Evolutionary conservation across 2,329 filamentous ascomycete species (phyloP).

Genomic region (Trichoderma sp.): DNA sequence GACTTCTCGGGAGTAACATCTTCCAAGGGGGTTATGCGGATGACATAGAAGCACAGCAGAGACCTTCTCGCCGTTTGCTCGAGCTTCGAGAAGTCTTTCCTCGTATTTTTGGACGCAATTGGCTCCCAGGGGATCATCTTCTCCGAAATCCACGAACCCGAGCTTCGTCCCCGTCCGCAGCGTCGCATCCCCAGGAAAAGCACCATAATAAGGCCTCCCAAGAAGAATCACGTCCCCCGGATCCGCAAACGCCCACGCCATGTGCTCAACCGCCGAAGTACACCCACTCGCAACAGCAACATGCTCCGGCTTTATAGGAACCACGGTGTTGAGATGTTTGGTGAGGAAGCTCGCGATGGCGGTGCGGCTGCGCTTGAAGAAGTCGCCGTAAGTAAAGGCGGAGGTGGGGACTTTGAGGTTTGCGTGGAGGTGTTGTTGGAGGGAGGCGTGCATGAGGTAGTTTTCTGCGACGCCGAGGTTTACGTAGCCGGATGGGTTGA

Average conservation of each 20-base stretch:
- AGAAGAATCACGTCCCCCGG: constrained; percentile 41
- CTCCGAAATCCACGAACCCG: constrained; percentile 43
- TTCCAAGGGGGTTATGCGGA: constrained; percentile 51
- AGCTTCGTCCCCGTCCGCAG: constrained; percentile 42
- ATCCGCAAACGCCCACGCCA: constrained; percentile 40
- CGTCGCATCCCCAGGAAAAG: constrained; percentile 45
- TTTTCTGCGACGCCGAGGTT: constrained; percentile 54
- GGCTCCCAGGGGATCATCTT: constrained; percentile 42
- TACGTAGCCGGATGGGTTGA: constrained; percentile 45
- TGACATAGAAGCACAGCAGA: constrained; percentile 49
- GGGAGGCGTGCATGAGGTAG: constrained; percentile 46
- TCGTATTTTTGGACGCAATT: constrained; percentile 46
- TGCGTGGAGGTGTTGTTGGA: constrained; percentile 41
- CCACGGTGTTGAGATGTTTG: constrained; percentile 30
- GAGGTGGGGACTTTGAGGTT: constrained; percentile 33
- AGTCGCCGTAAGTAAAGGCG: constrained; percentile 43
- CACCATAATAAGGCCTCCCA: constrained; percentile 47
- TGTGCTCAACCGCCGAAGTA: constrained; percentile 40
- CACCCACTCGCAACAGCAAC: constrained; percentile 41
- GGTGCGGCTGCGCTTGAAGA: constrained; percentile 34
- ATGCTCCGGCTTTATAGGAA: constrained; percentile 32
- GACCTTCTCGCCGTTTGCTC: constrained; percentile 40
- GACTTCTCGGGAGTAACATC: constrained; percentile 42
- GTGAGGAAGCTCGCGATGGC: constrained; percentile 38
- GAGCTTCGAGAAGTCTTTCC: constrained; percentile 37